Percentiles rank a stretch among this genome's conserved stretches.
phyloP scores from a whole-genome alignment of 805 yeast genomes.

The Candida awuae region DNA sequence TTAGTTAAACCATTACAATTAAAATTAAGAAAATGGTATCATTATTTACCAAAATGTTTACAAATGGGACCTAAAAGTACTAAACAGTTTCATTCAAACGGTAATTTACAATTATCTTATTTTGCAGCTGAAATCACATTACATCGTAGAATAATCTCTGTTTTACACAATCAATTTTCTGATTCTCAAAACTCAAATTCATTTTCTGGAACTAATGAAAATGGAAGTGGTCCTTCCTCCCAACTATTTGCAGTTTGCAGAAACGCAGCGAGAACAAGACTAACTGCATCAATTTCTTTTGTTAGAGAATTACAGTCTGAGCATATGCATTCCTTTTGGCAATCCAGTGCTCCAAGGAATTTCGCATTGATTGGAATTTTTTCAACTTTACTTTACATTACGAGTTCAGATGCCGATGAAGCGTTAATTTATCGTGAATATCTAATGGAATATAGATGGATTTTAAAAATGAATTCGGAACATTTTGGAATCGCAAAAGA shows the following conservation, averaged over 20 bases:
- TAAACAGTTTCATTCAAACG: conserved; percentile 61
- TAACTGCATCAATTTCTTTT: conserved; percentile 75
- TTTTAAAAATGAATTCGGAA: conserved; percentile 62
- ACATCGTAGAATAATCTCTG: conserved; percentile 67
- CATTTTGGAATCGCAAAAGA: conserved; percentile 72
- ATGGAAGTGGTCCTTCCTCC: conserved; percentile 22
- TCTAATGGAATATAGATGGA: conserved; percentile 69
- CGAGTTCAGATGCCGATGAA: conserved; percentile 57
- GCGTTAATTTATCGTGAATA: conserved; percentile 56
- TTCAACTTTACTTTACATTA: conserved; percentile 71
- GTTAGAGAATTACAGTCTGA: conserved; percentile 69
- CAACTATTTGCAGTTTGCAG: conserved; percentile 68
- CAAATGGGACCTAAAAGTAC: conserved; percentile 57
- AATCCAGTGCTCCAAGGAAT: conserved; percentile 68
- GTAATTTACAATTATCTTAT: conserved; percentile 74
- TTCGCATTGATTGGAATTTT: conserved; percentile 80
- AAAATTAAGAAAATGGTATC: conserved; percentile 68
- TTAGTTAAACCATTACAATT: conserved; percentile 78
- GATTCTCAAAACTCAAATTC: neutral
- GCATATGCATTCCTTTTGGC: conserved; percentile 87
- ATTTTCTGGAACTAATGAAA: too few relatives aligned
- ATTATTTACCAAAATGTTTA: conserved; percentile 53
- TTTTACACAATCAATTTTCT: conserved; percentile 31
- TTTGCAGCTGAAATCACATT: conserved; percentile 84
- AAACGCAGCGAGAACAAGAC: conserved; percentile 75